Evolutionary conservation across 2,329 filamentous ascomycete genomes (phyloP).

Genomic region (Fusarium musae): DNA sequence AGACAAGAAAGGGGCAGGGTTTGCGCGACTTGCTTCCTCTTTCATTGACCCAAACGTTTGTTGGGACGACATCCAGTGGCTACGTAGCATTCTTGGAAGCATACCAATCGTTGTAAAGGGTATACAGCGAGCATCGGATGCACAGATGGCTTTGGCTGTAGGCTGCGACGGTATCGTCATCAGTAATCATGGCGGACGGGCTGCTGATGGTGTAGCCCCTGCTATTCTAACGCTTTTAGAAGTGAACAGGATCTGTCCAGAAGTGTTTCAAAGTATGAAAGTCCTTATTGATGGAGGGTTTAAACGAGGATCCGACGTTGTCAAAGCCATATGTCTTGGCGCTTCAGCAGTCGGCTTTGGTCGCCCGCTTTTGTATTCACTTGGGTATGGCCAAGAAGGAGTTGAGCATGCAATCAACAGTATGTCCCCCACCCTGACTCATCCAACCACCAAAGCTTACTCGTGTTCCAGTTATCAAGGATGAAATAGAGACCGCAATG

Average conservation of each 20-base stretch:
- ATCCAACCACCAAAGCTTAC: neutral
- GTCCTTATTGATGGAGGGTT: neutral
- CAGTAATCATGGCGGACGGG: neutral
- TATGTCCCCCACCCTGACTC: neutral
- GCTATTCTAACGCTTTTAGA: neutral
- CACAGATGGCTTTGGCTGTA: neutral
- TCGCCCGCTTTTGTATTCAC: neutral
- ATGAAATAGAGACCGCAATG: neutral
- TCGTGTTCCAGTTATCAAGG: neutral
- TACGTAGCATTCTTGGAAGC: neutral
- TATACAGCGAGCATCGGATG: neutral
- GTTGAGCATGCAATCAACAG: neutral
- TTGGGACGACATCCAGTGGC: neutral
- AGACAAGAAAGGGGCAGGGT: neutral
- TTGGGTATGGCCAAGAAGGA: neutral
- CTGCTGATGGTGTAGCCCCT: neutral
- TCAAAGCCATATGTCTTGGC: neutral
- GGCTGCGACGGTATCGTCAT: neutral
- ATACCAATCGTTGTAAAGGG: neutral
- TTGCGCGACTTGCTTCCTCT: neutral
- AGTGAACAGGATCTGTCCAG: neutral
- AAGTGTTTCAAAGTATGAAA: neutral
- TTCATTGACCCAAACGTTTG: neutral
- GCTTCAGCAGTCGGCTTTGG: neutral
- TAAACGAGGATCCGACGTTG: neutral